Evolutionary conservation across 2,329 filamentous ascomycete genomes (phyloP), one percentile per base, ranked within the genome.

Genomic region (Xylaria sp.): DNA sequence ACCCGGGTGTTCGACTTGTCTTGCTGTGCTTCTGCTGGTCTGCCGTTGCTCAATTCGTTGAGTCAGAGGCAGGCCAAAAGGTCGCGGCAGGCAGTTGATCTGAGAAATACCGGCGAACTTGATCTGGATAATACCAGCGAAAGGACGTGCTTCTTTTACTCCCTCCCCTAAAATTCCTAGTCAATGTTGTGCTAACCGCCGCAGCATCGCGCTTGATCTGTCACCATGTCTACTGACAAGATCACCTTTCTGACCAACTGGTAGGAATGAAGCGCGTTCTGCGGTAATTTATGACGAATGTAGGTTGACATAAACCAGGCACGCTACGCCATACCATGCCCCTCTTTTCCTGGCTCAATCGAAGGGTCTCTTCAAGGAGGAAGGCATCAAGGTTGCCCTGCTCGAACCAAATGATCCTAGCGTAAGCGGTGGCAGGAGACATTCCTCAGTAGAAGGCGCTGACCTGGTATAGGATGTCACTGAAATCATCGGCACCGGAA

Each of bases 121-220:
- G 90, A 92, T 91, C 90, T 91, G 89, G 89, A 90, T 90, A 92
- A 92, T 92, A 86, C 90, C 90, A 92, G 91, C 91, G 91, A 90
- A 93, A 93, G 91, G 89, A 93, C 88, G 90, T 93, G 91, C 91
- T 91, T 90, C 87, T 88, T 88, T 62, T 39, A 60, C 34, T 82
- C 79, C 77, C 7, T 76, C 76, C 76, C 76, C 74, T 68, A 70
- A 72, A 67, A 68, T 65, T 30, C 66, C 61, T 63, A 53, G 57
- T 66, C 63, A 64, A 73, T 66, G 72, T 74, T 74, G 77, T 75
- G 83, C 84, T 88, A 79, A 88, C 83, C 76, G 73, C 70, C 72
- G 75, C 77, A 88, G 83, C 78, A 77, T 74, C 46, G 45, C 60
- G 74, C 77, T 79, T 82, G 79, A 82, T 68, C 66, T 65, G 79